A percentile compares a stretch with the other conserved stretches of the same genome.
These are phyloP conservation scores for Carex scoparia DNA, from an alignment of 176 grass and related monocot species.

Conservation along the genomic window DNA sequence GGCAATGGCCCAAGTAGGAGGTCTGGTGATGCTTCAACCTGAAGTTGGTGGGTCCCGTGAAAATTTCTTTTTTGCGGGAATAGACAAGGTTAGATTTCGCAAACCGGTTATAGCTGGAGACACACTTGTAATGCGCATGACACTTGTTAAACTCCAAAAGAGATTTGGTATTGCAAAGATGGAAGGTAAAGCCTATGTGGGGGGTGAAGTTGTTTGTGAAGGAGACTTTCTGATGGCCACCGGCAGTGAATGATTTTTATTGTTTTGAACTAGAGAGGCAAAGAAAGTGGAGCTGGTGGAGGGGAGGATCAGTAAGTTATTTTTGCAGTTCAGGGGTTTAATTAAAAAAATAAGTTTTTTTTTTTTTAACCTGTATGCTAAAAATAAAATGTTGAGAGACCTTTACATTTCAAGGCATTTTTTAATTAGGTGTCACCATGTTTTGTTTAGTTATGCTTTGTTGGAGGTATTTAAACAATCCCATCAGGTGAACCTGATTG, in stretches of 20 bases:
- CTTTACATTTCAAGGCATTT: no score
- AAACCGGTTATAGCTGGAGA: conserved; percentile 93
- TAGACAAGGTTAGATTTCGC: conserved; percentile 87
- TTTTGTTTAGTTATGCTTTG: no score
- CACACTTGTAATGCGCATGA: conserved; percentile 95
- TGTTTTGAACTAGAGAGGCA: not conserved
- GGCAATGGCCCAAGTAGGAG: conserved; percentile 96
- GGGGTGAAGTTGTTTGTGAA: conserved; percentile 55
- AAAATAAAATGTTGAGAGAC: no score
- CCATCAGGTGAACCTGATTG: no score
- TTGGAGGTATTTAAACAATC: no score
- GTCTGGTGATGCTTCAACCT: conserved; percentile 85
- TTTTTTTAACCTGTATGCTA: not conserved
- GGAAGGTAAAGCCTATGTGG: conserved; percentile 97
- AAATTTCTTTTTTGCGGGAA: conserved; percentile 89
- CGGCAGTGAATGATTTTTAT: conserved; percentile 16
- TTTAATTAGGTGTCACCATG: no score
- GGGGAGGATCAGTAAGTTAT: no score
- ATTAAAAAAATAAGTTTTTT: not conserved
- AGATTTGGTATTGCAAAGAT: conserved; percentile 89
- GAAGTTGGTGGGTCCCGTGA: conserved; percentile 86
- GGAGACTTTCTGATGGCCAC: conserved; percentile 35
- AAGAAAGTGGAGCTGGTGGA: no score
- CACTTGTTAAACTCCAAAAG: conserved; percentile 77
- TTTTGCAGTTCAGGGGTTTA: not conserved